Conservation (phyloP, 345 rosid genomes). For the Eucalyptus polybractea region DNA sequence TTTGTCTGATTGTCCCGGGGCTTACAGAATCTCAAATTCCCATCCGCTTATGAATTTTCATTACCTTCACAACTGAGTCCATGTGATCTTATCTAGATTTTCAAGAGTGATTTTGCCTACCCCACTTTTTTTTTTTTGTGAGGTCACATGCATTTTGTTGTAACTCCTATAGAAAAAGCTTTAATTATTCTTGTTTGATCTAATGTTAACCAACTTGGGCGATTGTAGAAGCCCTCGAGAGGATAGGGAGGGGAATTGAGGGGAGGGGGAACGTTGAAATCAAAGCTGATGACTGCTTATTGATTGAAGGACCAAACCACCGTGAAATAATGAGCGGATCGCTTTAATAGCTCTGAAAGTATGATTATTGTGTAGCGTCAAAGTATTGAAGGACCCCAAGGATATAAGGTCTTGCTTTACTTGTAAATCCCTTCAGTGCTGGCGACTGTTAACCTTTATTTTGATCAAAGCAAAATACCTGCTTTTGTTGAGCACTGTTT, state of each 20-base stretch:
- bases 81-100: neutral
- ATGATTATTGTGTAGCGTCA: neutral
- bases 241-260: neutral
- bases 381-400: neutral
- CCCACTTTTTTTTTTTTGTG: neutral
- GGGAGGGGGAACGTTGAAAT: neutral
- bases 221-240: neutral
- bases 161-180: neutral
- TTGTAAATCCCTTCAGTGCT: neutral
- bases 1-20: neutral
- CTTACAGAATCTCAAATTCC: neutral
- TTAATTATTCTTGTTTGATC: neutral
- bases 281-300: neutral
- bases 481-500: neutral
- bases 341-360: neutral
- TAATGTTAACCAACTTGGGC: neutral
- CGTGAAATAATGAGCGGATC: neutral
- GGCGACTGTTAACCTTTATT: neutral
- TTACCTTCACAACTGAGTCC: neutral
- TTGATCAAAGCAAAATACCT: neutral
- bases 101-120: neutral
- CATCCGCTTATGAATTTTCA: neutral
- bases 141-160: neutral
- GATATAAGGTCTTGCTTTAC: neutral
- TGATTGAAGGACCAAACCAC: neutral